Conservation (phyloP, 805 yeast genomes). For the Barnettozyma botsteinii region DNA sequence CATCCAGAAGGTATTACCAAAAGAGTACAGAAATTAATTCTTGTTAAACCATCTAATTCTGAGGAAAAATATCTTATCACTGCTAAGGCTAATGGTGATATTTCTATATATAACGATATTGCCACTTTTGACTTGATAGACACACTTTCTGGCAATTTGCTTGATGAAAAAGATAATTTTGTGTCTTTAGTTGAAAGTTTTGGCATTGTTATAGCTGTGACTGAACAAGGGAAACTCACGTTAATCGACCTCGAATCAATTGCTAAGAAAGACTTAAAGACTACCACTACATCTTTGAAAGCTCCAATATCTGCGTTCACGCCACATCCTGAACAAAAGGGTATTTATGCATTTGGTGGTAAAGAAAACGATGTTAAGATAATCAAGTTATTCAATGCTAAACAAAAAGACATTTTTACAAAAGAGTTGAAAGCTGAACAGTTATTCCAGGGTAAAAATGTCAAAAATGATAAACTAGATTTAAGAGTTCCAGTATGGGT, state of each 20-base stretch:
- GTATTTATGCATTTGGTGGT: conserved; percentile 78
- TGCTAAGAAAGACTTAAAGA: conserved; percentile 8
- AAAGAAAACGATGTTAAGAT: conserved; percentile 68
- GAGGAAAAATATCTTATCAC: conserved; percentile 32
- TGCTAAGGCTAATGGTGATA: conserved; percentile 41
- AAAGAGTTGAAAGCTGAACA: conserved; percentile 24
- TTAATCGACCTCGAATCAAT: conserved; percentile 22
- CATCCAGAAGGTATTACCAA: conserved; percentile 35
- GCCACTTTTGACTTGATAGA: conserved; percentile 24
- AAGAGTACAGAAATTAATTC: conserved; percentile 33
- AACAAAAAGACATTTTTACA: conserved; percentile 16
- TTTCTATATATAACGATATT: conserved; percentile 34
- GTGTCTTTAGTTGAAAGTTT: conserved; percentile 30
- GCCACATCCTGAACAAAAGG: conserved; percentile 41
- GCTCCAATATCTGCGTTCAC: conserved; percentile 46
- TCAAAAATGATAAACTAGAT: conserved; percentile 72
- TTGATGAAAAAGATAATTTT: conserved; percentile 30
- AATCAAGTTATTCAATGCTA: conserved; percentile 30
- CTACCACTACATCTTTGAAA: conserved; percentile 27
- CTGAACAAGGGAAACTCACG: conserved; percentile 32
- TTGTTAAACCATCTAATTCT: conserved; percentile 28
- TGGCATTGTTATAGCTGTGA: conserved; percentile 27
- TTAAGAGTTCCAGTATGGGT: conserved; percentile 82
- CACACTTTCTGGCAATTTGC: conserved; percentile 12
- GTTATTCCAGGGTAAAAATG: conserved; percentile 73